phyloP scores from a whole-genome alignment of 192 early-diverging fungal genomes.

The Geosiphon pyriformis region DNA sequence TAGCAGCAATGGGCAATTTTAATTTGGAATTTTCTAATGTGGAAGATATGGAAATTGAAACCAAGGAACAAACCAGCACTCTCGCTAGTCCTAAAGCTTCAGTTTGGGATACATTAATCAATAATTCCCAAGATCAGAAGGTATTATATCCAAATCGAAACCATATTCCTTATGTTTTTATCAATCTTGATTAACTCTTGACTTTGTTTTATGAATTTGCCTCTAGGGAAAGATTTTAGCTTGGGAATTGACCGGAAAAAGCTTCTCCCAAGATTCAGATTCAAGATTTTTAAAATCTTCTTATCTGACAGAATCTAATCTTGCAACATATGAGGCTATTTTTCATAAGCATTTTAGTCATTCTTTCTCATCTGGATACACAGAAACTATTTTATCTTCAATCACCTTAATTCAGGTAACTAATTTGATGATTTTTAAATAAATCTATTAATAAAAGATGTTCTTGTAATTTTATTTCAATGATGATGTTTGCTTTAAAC shows the following conservation, averaged over 20 bases:
- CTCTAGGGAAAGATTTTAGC: conserved; percentile 12
- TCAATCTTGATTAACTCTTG: background rate
- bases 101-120: no score
- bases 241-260: conserved; percentile 15
- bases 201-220: background rate
- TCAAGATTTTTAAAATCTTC: background rate
- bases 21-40: background rate
- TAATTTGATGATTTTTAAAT: background rate
- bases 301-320: conserved; percentile 14
- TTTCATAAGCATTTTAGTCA: conserved; percentile 11
- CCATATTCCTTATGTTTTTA: background rate
- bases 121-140: background rate
- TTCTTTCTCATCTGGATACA: background rate
- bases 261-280: no score
- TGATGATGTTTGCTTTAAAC: background rate
- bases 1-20: background rate
- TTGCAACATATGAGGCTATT: conserved; percentile 10
- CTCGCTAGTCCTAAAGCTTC: background rate
- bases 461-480: background rate
- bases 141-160: background rate
- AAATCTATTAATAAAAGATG: background rate
- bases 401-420: background rate
- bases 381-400: background rate
- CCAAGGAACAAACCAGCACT: background rate
- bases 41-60: background rate